Percentiles rank a stretch among this genome's conserved stretches.
These are phyloP conservation scores for Mucor racemosus DNA, from an alignment of 371 early-diverging fungal genomes.

Conservation along the genomic window DNA sequence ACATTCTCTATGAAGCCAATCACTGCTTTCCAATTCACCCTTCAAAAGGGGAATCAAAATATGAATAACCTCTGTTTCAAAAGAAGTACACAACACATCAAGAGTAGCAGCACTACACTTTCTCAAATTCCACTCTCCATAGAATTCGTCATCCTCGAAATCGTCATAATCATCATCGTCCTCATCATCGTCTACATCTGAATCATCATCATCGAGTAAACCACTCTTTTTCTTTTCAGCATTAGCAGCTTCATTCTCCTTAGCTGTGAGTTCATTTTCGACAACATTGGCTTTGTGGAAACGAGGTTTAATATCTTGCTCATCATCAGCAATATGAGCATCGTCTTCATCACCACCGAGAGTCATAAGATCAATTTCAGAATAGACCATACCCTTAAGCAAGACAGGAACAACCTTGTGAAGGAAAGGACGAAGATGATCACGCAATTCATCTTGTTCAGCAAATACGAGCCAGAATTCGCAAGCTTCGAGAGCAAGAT, in stretches of 20 bases:
- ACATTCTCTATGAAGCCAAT: slow-evolving; percentile 93
- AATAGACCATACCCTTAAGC: slow-evolving; percentile 93
- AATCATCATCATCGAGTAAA: slow-evolving; percentile 33
- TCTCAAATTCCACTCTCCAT: slow-evolving; percentile 94
- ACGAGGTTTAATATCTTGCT: slow-evolving; percentile 93
- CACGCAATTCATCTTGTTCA: slow-evolving; percentile 83
- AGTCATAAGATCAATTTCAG: slow-evolving; percentile 84
- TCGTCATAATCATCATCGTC: slow-evolving; percentile 86
- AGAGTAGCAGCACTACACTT: slow-evolving; percentile 97
- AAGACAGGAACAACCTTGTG: slow-evolving; percentile 87
- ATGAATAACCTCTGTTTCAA: slow-evolving; percentile 79
- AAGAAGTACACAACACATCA: slow-evolving; percentile 90
- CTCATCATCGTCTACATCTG: slow-evolving; percentile 75
- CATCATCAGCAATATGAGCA: slow-evolving; percentile 82
- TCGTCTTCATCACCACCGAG: slow-evolving; percentile 84
- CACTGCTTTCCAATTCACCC: slow-evolving; percentile 72
- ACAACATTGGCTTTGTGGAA: slow-evolving; percentile 86
- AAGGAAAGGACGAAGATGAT: slow-evolving; percentile 80
- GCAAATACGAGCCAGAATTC: slow-evolving; percentile 98
- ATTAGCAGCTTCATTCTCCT: slow-evolving; percentile 38
- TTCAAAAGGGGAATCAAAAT: slow-evolving; percentile 88
- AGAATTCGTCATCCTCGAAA: slow-evolving; percentile 88
- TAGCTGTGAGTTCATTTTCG: slow-evolving; percentile 65
- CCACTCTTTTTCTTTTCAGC: slow-evolving; percentile 26
- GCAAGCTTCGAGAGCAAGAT: slow-evolving; percentile 93